These are phyloP conservation scores for Helicocarpus griseus DNA, from an alignment of 2,329 filamentous ascomycete genomes.

Conservation along the genomic window DNA sequence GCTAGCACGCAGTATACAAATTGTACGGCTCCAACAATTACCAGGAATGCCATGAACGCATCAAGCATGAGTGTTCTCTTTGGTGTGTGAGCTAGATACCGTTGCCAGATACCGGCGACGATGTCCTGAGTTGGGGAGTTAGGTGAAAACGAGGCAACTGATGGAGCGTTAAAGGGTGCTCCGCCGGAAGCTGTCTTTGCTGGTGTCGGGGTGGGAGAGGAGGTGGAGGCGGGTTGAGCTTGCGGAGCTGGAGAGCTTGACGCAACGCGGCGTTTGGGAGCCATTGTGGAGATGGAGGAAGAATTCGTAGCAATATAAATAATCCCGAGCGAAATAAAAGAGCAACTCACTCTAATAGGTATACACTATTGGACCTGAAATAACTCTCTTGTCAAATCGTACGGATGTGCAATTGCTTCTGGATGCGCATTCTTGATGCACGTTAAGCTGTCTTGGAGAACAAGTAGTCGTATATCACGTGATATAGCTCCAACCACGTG, in stretches of 20 bases:
- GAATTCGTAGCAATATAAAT: neutral
- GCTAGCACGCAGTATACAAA: constrained; percentile 86
- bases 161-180: constrained; percentile 13
- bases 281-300: constrained; percentile 14
- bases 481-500: neutral
- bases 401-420: neutral
- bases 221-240: constrained; percentile 15
- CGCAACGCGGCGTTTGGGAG: constrained; percentile 21
- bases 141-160: constrained; percentile 25
- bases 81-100: constrained; percentile 72
- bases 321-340: neutral
- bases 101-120: constrained; percentile 58
- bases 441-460: neutral
- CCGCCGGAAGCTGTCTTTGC: constrained; percentile 23
- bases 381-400: neutral
- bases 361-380: neutral
- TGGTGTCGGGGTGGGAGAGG: constrained; percentile 15
- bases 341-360: neutral
- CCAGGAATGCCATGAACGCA: constrained; percentile 78
- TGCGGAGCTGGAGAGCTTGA: constrained; percentile 11
- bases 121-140: constrained; percentile 46
- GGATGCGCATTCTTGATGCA: neutral
- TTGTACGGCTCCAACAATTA: constrained; percentile 77
- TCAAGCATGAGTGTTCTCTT: constrained; percentile 90
- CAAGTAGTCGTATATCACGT: constrained; percentile 1